Evolutionary conservation across 1,284 basidiomycete species (phyloP).

Genomic region (Ganoderma meredithae): DNA sequence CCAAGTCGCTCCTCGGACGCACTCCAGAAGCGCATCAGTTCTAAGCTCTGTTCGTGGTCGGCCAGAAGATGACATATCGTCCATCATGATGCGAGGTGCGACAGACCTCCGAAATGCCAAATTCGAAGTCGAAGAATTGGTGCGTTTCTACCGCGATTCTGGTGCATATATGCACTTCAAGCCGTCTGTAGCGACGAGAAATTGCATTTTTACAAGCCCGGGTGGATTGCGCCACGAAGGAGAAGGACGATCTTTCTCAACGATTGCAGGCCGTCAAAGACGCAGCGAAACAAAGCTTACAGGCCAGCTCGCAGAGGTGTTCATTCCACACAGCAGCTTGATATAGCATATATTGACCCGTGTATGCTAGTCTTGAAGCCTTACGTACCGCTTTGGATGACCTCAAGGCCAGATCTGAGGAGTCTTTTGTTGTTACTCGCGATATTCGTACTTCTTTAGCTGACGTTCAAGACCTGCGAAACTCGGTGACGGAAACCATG

Average conservation of each 20-base stretch:
- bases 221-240: slow-evolving; percentile 30
- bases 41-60: slow-evolving; percentile 32
- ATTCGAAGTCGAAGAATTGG: slow-evolving; percentile 41
- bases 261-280: slow-evolving; percentile 40
- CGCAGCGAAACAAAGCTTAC: slow-evolving; percentile 38
- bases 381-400: slow-evolving; percentile 32
- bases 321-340: not conserved
- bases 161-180: slow-evolving; percentile 17
- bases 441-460: slow-evolving; percentile 39
- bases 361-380: slow-evolving; percentile 38
- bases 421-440: slow-evolving; percentile 36
- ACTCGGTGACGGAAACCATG: slow-evolving; percentile 33
- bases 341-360: not conserved
- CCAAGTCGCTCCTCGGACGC: slow-evolving; percentile 10
- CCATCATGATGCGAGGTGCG: slow-evolving; percentile 43
- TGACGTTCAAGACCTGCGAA: slow-evolving; percentile 40
- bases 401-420: slow-evolving; percentile 41
- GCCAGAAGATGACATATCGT: slow-evolving; percentile 41
- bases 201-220: slow-evolving; percentile 37
- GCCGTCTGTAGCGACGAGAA: slow-evolving; percentile 36
- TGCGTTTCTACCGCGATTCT: slow-evolving; percentile 9
- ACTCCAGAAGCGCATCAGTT: slow-evolving; percentile 40
- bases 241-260: slow-evolving; percentile 39
- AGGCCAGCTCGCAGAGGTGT: slow-evolving; percentile 38
- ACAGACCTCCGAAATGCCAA: slow-evolving; percentile 41